Evolutionary conservation across 1,139 yeast genomes (phyloP).

Genomic region (Saccharomyces hybrid): DNA sequence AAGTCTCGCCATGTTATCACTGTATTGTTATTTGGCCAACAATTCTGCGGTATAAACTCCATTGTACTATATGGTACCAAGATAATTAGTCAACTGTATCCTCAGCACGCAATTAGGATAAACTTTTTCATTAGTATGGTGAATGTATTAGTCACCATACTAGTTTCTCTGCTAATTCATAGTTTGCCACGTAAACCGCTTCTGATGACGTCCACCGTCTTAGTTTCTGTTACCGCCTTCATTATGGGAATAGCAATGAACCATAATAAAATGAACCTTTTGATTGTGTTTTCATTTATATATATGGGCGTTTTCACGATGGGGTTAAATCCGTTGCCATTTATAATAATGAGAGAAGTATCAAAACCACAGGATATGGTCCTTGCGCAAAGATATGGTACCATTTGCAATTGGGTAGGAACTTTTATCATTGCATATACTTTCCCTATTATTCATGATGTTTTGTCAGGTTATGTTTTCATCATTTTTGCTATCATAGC

Average conservation of each 20-base stretch:
- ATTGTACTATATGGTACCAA: conserved; percentile 89
- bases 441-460: conserved; percentile 63
- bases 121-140: conserved; percentile 68
- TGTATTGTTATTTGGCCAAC: conserved; percentile 74
- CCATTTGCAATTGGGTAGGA: conserved; percentile 83
- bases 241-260: conserved; percentile 61
- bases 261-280: conserved; percentile 40
- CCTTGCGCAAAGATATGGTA: conserved; percentile 86
- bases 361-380: conserved; percentile 75
- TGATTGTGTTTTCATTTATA: conserved; percentile 59
- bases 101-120: conserved; percentile 58
- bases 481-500: conserved; percentile 59
- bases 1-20: conserved; percentile 61
- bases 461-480: conserved; percentile 72
- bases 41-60: conserved; percentile 85
- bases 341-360: conserved; percentile 75
- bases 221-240: conserved; percentile 61
- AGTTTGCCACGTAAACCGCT: conserved; percentile 69
- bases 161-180: conserved; percentile 68
- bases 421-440: conserved; percentile 73
- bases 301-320: conserved; percentile 81
- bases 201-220: conserved; percentile 51
- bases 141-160: conserved; percentile 64
- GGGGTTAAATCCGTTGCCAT: conserved; percentile 93
- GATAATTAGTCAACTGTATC: conserved; percentile 57